Base-by-base conservation (phyloP, 1,139 yeast genomes). In the Suhomyces wounanorum region DNA sequence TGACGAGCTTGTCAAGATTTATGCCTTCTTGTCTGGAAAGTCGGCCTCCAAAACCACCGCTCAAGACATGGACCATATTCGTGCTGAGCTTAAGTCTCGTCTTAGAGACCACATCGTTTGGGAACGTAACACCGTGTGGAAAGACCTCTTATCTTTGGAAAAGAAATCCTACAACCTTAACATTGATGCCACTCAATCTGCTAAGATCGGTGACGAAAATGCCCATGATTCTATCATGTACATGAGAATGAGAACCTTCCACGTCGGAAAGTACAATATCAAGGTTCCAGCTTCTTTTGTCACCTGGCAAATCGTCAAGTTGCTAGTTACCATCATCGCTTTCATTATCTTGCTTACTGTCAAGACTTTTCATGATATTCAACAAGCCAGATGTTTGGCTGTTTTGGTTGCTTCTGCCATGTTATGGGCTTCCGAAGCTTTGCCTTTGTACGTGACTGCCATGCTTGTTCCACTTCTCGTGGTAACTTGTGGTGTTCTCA, bases 71-170 rank as follows among this genome's bases (percentile, higher is more conserved):
- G 83, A 78, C 14, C 66, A 70, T 43, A 88, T 94, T 23, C 81
- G 79, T 52, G 77, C 81, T 35, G 95, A 89, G 60, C 77, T 92
- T 54, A 81, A 86, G 55, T 77, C 89, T 14, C 89, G 89, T 60
- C 72, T 92, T 55, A 79, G 97, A 53, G 98, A 92, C 61, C 96
- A 91, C 67, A 89, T 92, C 45, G 96, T 91, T 16, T 92, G 96
- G 96, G 97, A 91, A 69, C 81, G 98, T 66, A 90, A 90, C 67
- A 92, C 97, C 0, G 97, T 92, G 23, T 92, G 98, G 98, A 86
- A 94, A 63, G 97, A 92, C 65, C 86, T 92, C 89, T 86, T 91
- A 65, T 94, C 94, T 11, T 71, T 91, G 62, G 97, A 92, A 67
- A 82, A 96, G 63, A 84, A 77, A 53, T 63, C 70, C 23, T 72